Evolutionary conservation across 202 grass and related monocot species (phyloP), one percentile per base, ranked within the genome.

Genomic region (Setaria viridis): DNA sequence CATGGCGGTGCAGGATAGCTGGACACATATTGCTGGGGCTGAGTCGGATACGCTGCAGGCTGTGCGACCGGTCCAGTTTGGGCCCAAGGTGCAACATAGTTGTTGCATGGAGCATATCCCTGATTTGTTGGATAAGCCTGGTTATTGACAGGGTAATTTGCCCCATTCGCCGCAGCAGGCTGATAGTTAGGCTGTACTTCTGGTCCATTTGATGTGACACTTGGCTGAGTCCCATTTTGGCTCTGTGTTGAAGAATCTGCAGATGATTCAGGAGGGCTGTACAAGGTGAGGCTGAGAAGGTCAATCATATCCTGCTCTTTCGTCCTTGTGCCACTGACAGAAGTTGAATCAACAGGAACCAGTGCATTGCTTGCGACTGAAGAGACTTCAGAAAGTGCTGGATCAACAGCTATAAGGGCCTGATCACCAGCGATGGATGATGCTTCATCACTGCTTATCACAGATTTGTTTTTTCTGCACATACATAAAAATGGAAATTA

Each of bases 261-360:
- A 33, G 90, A 83, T 85, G 82, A 63, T 76, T 86, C 89, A 33
- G 92, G 87, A 77, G 90, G 88, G 57, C 85, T 88, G 86, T 83
- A 94, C 55, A 97, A 91, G 72, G 92, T 91, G 47, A 99, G 91
- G 58, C 87, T 93, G 70, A 99, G 77, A 80, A 99, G 92, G 60
- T 99, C 94, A 30, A 99, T 94, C 97, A 99, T 93, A 77, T 99
- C 93, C 85, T 92, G 97, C 58, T 92, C 94, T 86, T 93, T 90
- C 33, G 86, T 76, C 57, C 69, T 43, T 33, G 82, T 82, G 35
- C 62, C 78, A 50, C 81, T 87, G 46, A 82, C 87, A 88, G 93
- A 48, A 70, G 92, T 74, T 20, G 62, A 63, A 34, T 92, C 89
- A 14, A 89, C 58, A 63, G 70, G 78, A 66, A 93, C 92, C 70